Base-by-base conservation (phyloP, 2,329 filamentous ascomycete species). In the Trichoderma sp. region DNA sequence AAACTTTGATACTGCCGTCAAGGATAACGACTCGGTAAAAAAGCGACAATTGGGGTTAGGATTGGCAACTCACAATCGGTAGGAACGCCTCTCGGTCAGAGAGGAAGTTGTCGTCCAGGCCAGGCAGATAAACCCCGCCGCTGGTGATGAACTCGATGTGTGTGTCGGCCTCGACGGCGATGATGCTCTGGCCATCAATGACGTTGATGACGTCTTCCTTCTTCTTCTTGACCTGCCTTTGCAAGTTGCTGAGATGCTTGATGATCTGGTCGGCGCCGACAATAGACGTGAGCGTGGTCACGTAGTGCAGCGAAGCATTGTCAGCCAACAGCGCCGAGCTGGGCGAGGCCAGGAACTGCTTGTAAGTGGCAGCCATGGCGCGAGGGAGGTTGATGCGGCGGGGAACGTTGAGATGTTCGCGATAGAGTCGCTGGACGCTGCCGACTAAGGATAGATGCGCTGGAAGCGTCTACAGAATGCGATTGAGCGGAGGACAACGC, bases 31-130 rank as follows among this genome's bases (percentile, higher is more conserved):
- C 37, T 16, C 11, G 54, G 26, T 4, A 21, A 34, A 34, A 49
- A 55, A 18, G 54, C 64, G 52, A 46, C 54, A 26, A 34, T 66
- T 28, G 26, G 14, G 14, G 13, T 11, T 6, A 14, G 37, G 34
- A 14, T 34, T 49, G n/a, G 52, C 30, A 21, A 86, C 91, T 78
- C 85, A 97, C 94, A 82, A 97, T 89, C 59, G 92, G 88, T 73
- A 98, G 85, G 63, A 88, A 89, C 71, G 94, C 94, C 67, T 87
- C 87, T 75, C 90, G 90, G 80, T 97, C 94, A 68, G 92, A 84
- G 69, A 99, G 82, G 79, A 98, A 97, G 83, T 97, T 97, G 83
- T 97, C 94, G 76, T 98, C 95, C 59, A 99, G 84, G 59, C 89
- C 89, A 5, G 95, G 95, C 68, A 98, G 86, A 82, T 96, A 98